phyloP scores from a whole-genome alignment of 148 eudicot genomes.

The Cornus florida region DNA sequence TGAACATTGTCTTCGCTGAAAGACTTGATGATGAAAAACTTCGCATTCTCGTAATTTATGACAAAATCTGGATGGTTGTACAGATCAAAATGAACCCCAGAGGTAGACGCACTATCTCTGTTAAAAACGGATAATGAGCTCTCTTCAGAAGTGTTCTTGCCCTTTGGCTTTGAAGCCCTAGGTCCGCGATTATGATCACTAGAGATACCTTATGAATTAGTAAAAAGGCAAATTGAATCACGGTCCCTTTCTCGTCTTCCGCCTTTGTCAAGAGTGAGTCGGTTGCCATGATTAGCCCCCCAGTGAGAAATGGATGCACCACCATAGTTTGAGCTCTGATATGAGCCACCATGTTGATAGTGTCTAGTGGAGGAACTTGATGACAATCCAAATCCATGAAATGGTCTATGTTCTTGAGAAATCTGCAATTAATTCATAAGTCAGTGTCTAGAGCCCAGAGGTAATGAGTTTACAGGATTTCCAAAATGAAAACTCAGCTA shows the following conservation, averaged over 20 bases:
- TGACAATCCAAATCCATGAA: slow-evolving; percentile 63
- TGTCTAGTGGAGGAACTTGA: slow-evolving; percentile 50
- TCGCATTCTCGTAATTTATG: slow-evolving; percentile 75
- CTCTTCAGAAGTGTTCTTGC: slow-evolving; percentile 46
- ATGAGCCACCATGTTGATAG: slow-evolving; percentile 52
- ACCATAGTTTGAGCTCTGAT: slow-evolving; percentile 48
- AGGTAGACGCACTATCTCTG: slow-evolving; percentile 50
- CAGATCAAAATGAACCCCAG: slow-evolving; percentile 43
- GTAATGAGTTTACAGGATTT: neutral
- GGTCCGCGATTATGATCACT: slow-evolving; percentile 96
- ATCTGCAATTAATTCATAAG: slow-evolving; percentile 36
- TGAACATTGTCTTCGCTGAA: slow-evolving; percentile 97
- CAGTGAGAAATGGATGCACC: slow-evolving; percentile 47
- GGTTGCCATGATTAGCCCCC: slow-evolving; percentile 46
- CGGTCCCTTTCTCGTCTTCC: slow-evolving; percentile 66
- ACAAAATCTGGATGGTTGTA: slow-evolving; percentile 70
- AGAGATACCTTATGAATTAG: slow-evolving; percentile 42
- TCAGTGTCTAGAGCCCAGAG: neutral
- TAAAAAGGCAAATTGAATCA: slow-evolving; percentile 30
- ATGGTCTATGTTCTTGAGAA: slow-evolving; percentile 65
- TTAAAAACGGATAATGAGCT: slow-evolving; percentile 29
- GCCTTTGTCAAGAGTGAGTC: slow-evolving; percentile 55
- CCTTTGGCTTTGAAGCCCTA: slow-evolving; percentile 76
- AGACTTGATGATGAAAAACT: slow-evolving; percentile 88
- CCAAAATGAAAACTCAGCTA: neutral